Evolutionary conservation across 2,329 filamentous ascomycete genomes (phyloP).

Genomic region (Chrysoporthe puriensis): DNA sequence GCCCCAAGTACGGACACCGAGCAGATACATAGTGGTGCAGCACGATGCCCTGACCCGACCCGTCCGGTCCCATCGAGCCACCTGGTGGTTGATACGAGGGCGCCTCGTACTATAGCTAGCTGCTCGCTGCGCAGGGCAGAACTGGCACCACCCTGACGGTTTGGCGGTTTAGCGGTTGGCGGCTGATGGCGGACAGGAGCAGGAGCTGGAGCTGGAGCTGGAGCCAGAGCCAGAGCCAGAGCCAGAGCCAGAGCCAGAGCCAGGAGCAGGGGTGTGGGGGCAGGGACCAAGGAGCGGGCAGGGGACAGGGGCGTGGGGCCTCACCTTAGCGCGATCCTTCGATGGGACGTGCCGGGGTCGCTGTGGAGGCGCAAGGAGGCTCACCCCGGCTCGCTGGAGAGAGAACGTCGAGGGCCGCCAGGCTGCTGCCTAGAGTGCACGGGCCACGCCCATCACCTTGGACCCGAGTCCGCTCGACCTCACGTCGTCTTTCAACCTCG

Average conservation of each 20-base stretch:
- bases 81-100: background rate
- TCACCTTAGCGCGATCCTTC: conserved; percentile 10
- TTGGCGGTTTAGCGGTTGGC: no score
- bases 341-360: conserved; percentile 5
- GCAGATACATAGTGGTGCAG: background rate
- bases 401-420: background rate
- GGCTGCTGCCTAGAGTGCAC: conserved; percentile 20
- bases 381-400: background rate
- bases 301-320: background rate
- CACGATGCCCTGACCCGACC: no score
- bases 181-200: no score
- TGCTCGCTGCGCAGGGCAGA: no score
- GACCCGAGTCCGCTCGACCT: background rate
- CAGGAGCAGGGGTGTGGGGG: background rate
- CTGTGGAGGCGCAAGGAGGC: conserved; percentile 14
- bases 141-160: no score
- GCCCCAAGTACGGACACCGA: background rate
- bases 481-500: background rate
- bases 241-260: background rate
- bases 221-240: background rate
- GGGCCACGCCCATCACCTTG: conserved; percentile 9
- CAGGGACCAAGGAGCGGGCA: background rate
- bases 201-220: background rate
- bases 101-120: no score
- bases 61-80: background rate